Conservation (phyloP, 768 basidiomycete genomes). For the Phanerodontia chrysosporium region DNA sequence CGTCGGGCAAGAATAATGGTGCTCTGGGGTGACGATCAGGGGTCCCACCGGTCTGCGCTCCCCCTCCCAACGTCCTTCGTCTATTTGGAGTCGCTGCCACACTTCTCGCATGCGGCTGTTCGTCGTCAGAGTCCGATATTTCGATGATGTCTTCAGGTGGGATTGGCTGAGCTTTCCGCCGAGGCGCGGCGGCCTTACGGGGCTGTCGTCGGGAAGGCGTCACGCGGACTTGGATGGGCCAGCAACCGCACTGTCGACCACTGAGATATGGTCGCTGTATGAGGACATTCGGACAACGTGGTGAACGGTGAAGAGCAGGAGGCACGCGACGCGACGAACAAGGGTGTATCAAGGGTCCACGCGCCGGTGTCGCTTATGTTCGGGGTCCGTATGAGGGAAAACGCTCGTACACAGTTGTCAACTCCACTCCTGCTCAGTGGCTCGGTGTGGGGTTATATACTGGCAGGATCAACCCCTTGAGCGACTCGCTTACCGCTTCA, state of each 20-base stretch:
- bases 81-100: constrained; percentile 1
- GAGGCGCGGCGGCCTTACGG: background rate
- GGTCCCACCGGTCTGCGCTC: constrained; percentile 1
- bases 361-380: background rate
- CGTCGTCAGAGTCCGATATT: constrained; percentile 48
- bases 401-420: no score
- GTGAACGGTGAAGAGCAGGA: background rate
- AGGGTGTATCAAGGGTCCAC: background rate
- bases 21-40: constrained; percentile 1
- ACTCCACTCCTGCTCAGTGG: no score
- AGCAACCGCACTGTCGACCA: background rate
- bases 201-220: background rate
- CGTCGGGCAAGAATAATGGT: constrained; percentile 2
- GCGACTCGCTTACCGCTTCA: no score
- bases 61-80: background rate
- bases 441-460: no score
- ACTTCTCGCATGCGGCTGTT: constrained; percentile 11
- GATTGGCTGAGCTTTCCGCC: background rate
- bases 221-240: background rate
- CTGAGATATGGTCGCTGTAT: background rate
- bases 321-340: background rate
- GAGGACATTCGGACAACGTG: background rate
- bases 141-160: constrained; percentile 38
- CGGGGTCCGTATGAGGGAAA: no score
- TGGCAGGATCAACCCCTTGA: no score